Evolutionary conservation across 2,329 filamentous ascomycete genomes (phyloP), one percentile per base, ranked within the genome.

Genomic region (Hymenoscyphus infarciens): DNA sequence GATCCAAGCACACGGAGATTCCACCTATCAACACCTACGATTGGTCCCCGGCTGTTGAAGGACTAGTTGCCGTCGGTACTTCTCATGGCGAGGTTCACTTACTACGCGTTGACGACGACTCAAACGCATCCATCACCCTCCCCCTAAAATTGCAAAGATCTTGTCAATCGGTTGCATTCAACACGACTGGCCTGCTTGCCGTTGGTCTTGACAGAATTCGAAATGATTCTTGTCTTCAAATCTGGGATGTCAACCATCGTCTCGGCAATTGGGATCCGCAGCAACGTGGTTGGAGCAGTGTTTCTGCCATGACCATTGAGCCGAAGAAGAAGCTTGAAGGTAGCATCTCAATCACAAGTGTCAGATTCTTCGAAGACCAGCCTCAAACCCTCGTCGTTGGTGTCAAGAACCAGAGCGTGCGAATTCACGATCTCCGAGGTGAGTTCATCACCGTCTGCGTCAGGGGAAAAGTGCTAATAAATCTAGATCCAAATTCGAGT

Each of bases 131-230:
- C 67, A 73, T 85, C 57, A 85, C 89, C 57, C 85, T 92, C 64
- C 84, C 85, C 22, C 83, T 92, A 56, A 91, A 90, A 73, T 86
- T 92, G 74, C 85, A 89, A 60, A 84, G 91, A 54, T 88, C 88
- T 53, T 94, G 90, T 70, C 91, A 94, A 70, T 89, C 90, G 0
- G 89, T 95, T 49, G 87, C 90, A 3, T 92, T 95, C 77, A 94
- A 87, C 71, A 86, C 84, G 3, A 81, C 80, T 5, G 88, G 89
- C 19, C 80, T 90, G 61, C 78, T 96, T 59, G 91, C 91, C 10
- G 90, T 92, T 31, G 91, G 90, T 1, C 79, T 95, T 59, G 91
- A 95, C 70, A 83, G 90, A 69, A 90, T 93, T 27, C 84, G 91
- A 35, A 92, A 91, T 75, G 91, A 95, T 72, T 85, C 89, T 66